Conservation (phyloP, 2,329 filamentous ascomycete genomes). For the Colletotrichum siamense region DNA sequence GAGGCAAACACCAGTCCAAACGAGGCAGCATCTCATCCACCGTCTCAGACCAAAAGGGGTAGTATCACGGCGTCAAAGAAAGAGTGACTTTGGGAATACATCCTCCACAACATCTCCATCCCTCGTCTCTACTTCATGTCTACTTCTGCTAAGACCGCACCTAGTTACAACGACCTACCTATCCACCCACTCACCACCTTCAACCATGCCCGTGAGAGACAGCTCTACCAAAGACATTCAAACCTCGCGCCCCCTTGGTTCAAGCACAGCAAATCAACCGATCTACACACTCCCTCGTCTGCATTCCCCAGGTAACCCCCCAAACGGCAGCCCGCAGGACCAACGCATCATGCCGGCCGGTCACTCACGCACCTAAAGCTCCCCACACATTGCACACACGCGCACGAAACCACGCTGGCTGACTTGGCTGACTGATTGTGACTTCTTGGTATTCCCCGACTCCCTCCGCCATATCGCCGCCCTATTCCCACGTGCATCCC, state of each 20-base stretch:
- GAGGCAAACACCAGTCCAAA: neutral
- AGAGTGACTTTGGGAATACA: neutral
- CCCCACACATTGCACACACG: neutral
- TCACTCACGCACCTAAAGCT: neutral
- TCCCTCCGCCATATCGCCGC: neutral
- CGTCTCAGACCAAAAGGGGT: neutral
- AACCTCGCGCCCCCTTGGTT: neutral
- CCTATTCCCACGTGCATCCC: slow-evolving; percentile 5
- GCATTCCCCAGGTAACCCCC: neutral
- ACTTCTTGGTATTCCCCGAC: neutral
- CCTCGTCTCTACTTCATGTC: neutral
- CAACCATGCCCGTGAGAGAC: neutral
- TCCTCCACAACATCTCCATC: neutral
- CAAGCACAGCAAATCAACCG: neutral
- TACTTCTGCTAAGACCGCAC: neutral
- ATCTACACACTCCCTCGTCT: neutral
- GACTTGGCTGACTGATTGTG: neutral
- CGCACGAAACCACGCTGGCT: neutral
- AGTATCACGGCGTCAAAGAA: neutral
- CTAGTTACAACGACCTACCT: neutral
- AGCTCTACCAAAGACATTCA: neutral
- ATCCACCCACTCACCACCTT: neutral
- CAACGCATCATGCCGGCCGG: neutral
- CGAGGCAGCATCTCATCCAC: neutral
- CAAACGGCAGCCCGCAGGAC: neutral